A percentile compares a stretch with the other conserved stretches of the same genome.
phyloP scores from a whole-genome alignment of 208 protist genomes.

The Trypanosoma rangeli region DNA sequence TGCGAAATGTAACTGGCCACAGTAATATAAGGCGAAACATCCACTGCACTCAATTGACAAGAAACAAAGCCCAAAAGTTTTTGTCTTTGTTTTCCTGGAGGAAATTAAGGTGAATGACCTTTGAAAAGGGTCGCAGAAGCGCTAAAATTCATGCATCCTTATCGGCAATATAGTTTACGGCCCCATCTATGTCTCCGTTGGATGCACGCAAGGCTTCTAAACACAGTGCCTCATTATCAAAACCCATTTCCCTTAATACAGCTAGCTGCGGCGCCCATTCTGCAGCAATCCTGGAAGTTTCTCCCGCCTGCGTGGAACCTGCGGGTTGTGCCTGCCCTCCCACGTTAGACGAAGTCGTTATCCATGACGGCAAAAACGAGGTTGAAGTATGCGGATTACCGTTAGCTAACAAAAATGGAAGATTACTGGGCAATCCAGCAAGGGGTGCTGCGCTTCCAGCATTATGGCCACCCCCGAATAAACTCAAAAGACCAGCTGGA shows the following conservation, averaged over 20 bases:
- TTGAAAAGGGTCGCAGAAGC: background rate
- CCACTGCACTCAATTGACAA: no score
- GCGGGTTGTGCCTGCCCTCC: background rate
- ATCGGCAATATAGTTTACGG: constrained; percentile 71
- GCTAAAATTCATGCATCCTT: constrained; percentile 5
- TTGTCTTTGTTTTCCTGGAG: no score
- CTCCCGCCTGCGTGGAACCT: background rate
- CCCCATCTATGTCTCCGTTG: constrained; percentile 68
- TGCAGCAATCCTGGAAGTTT: background rate
- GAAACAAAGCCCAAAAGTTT: no score
- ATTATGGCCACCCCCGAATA: background rate
- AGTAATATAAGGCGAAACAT: no score
- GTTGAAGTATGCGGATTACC: background rate
- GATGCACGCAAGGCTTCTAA: constrained; percentile 44
- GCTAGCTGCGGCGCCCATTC: constrained; percentile 29
- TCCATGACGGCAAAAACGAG: constrained; percentile 1
- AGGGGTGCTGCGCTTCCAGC: constrained; percentile 2
- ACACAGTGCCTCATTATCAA: constrained; percentile 70
- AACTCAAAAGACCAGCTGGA: background rate
- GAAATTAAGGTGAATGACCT: background rate
- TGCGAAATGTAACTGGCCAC: no score
- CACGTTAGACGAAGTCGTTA: background rate
- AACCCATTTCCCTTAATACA: constrained; percentile 73
- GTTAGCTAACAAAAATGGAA: background rate
- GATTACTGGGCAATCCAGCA: background rate